Evolutionary conservation across 192 early-diverging fungal species (phyloP).

Genomic region (Radiomyces spectabilis): DNA sequence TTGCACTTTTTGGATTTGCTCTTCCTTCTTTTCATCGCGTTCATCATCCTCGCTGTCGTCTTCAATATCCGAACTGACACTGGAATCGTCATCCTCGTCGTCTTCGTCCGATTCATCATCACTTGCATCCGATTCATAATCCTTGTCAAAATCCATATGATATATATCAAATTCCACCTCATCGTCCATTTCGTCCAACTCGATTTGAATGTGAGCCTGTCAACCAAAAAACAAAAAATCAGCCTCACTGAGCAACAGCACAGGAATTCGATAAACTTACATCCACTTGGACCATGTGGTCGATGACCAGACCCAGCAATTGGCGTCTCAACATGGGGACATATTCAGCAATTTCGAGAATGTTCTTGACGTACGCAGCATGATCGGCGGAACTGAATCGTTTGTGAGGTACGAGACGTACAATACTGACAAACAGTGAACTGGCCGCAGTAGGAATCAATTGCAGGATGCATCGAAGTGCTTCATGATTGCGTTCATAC

Average conservation of each 20-base stretch:
- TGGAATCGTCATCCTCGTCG: conserved; percentile 38
- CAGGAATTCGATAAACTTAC: conserved; percentile 36
- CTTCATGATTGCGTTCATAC: conserved; percentile 56
- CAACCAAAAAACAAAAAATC: neutral
- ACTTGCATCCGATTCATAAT: conserved; percentile 32
- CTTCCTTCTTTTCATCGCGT: conserved; percentile 14
- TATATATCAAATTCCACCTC: conserved; percentile 35
- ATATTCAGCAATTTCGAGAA: conserved; percentile 71
- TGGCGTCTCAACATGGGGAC: conserved; percentile 61
- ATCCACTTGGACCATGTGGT: conserved; percentile 85
- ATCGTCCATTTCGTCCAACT: conserved; percentile 79
- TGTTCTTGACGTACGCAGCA: conserved; percentile 64
- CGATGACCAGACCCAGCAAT: conserved; percentile 68
- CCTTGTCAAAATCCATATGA: conserved; percentile 27
- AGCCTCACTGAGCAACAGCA: neutral
- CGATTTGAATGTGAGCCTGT: conserved; percentile 84
- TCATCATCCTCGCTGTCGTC: conserved; percentile 23
- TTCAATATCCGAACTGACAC: conserved; percentile 25
- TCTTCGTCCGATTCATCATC: conserved; percentile 26
- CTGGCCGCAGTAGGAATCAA: conserved; percentile 66
- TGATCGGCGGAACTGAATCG: conserved; percentile 47
- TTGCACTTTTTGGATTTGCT: conserved; percentile 32
- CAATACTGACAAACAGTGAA: conserved; percentile 53
- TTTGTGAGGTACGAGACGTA: conserved; percentile 70
- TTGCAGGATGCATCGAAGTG: conserved; percentile 51